Percentiles rank a stretch among this genome's conserved stretches.
These are phyloP conservation scores for Xerocomus brunneocitrinus DNA, from an alignment of 768 basidiomycete genomes.

Conservation along the genomic window DNA sequence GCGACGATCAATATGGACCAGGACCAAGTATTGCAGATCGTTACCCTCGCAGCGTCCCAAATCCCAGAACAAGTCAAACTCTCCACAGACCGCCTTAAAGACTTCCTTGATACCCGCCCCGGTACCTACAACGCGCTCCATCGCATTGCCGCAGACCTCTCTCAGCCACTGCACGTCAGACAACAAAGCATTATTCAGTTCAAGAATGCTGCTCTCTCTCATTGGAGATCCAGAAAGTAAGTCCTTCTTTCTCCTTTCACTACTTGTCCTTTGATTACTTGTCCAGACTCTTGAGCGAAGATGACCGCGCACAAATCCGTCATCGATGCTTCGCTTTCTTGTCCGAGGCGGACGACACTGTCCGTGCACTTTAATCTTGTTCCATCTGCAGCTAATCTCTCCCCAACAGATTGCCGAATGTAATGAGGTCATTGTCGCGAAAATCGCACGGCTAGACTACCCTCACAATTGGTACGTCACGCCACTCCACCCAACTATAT, in stretches of 20 bases:
- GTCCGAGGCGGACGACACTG: constrained; percentile 70
- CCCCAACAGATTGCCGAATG: constrained; percentile 59
- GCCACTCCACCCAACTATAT: background rate
- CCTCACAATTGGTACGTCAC: constrained; percentile 60
- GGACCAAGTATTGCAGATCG: constrained; percentile 61
- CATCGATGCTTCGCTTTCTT: constrained; percentile 60
- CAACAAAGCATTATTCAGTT: constrained; percentile 85
- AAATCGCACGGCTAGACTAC: constrained; percentile 75
- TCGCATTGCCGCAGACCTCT: constrained; percentile 61
- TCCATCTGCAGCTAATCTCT: constrained; percentile 3
- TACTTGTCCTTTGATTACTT: constrained; percentile 11
- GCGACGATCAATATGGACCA: constrained; percentile 29
- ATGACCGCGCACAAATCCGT: constrained; percentile 64
- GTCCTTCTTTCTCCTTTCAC: constrained; percentile 13
- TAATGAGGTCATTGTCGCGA: constrained; percentile 70
- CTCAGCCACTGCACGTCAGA: constrained; percentile 61
- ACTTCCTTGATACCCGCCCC: constrained; percentile 55
- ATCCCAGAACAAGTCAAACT: constrained; percentile 46
- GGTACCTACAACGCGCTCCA: constrained; percentile 71
- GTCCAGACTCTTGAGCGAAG: constrained; percentile 60
- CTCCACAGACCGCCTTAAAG: constrained; percentile 59
- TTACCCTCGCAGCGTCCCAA: constrained; percentile 70
- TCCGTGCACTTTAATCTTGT: constrained; percentile 36
- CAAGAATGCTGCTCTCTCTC: constrained; percentile 70
- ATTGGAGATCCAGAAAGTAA: constrained; percentile 80